Evolutionary conservation across 2,329 filamentous ascomycete genomes (phyloP).

Genomic region (Anisogramma anomala): DNA sequence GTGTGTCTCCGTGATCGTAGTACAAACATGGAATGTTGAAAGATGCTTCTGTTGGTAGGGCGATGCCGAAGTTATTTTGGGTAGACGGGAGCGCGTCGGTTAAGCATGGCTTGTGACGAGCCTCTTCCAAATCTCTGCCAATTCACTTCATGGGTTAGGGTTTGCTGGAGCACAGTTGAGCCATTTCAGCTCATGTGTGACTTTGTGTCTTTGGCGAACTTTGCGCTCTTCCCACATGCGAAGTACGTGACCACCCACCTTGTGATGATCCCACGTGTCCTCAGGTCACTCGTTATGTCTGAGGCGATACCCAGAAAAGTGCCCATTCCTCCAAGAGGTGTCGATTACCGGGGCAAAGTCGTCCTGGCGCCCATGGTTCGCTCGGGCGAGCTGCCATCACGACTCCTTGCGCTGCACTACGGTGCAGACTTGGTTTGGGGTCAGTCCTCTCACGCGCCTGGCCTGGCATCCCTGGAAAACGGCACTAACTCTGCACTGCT

Average conservation of each 20-base stretch:
- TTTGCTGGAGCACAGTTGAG: too few relatives aligned
- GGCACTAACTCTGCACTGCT: constrained; percentile 3
- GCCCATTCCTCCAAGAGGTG: constrained; percentile 74
- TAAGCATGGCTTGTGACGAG: too few relatives aligned
- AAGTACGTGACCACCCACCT: background rate
- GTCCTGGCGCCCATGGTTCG: constrained; percentile 97
- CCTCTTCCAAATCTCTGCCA: too few relatives aligned
- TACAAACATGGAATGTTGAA: too few relatives aligned
- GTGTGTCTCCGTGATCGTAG: too few relatives aligned
- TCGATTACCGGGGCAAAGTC: constrained; percentile 87
- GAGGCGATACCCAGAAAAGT: constrained; percentile 48
- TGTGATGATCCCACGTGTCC: constrained; percentile 10
- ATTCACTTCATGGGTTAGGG: too few relatives aligned
- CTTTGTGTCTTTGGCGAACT: too few relatives aligned
- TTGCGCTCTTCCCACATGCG: too few relatives aligned
- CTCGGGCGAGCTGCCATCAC: constrained; percentile 87
- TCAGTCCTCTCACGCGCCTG: constrained; percentile 27
- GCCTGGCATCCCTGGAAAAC: background rate
- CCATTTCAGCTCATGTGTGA: too few relatives aligned
- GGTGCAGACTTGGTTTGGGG: constrained; percentile 96
- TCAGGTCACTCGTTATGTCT: constrained; percentile 37
- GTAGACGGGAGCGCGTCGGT: too few relatives aligned
- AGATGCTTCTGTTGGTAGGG: too few relatives aligned
- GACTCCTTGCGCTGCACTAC: constrained; percentile 81
- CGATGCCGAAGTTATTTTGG: too few relatives aligned